phyloP scores from a whole-genome alignment of 805 yeast species.

The Candida insectalens region DNA sequence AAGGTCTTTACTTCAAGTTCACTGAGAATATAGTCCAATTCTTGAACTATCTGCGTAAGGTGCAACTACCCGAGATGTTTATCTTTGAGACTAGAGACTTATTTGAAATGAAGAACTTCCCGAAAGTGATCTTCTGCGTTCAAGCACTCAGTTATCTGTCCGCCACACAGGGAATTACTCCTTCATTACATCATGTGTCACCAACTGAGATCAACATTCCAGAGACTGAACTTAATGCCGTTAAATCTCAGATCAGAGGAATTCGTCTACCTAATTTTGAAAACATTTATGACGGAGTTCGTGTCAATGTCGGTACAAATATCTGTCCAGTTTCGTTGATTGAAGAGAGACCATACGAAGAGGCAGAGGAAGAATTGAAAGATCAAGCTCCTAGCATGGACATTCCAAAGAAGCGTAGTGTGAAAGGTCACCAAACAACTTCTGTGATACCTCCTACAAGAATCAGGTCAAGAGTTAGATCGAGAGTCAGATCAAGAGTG shows the following conservation, averaged over 20 bases:
- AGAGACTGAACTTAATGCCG: constrained; percentile 56
- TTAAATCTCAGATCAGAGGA: constrained; percentile 63
- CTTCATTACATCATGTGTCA: constrained; percentile 51
- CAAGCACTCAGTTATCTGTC: constrained; percentile 81
- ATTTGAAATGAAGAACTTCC: constrained; percentile 84
- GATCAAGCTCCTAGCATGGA: not conserved
- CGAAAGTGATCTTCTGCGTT: constrained; percentile 87
- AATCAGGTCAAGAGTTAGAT: too few species aligned
- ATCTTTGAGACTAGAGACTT: constrained; percentile 88
- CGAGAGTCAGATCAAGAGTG: too few species aligned
- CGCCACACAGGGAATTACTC: constrained; percentile 45
- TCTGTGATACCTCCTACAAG: not conserved
- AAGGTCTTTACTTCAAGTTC: constrained; percentile 66
- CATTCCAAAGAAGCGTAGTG: not conserved
- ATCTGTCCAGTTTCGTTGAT: constrained; percentile 12
- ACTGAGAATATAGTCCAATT: constrained; percentile 88
- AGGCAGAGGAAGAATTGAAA: not conserved
- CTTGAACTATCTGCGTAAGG: constrained; percentile 55
- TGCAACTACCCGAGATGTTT: constrained; percentile 79
- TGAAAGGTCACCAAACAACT: not conserved
- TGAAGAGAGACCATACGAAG: constrained; percentile 3
- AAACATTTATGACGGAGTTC: constrained; percentile 24
- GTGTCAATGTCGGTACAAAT: constrained; percentile 22
- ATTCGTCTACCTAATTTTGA: constrained; percentile 71
- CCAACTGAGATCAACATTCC: constrained; percentile 49